Conservation (phyloP, 768 basidiomycete genomes). For the Royoungia palumana region DNA sequence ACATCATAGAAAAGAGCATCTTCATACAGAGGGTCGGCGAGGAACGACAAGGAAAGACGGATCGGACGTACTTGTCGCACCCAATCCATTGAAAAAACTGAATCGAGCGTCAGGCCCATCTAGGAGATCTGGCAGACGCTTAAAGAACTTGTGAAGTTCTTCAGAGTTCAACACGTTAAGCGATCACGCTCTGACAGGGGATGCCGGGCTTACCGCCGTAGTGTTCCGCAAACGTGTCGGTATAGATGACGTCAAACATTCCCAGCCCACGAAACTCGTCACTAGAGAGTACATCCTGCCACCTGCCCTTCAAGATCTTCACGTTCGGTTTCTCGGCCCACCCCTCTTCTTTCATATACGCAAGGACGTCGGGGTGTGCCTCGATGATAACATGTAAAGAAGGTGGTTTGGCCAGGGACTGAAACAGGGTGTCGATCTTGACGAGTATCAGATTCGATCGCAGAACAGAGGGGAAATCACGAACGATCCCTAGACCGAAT, state of each 20-base stretch:
- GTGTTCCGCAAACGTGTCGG: conserved; percentile 90
- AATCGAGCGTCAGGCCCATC: conserved; percentile 72
- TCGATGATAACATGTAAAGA: conserved; percentile 86
- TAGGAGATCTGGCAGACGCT: conserved; percentile 71
- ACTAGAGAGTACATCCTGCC: conserved; percentile 81
- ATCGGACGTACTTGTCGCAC: conserved; percentile 74
- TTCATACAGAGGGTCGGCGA: conserved; percentile 27
- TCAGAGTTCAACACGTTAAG: background rate
- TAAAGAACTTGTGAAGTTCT: conserved; percentile 81
- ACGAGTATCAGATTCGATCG: conserved; percentile 3
- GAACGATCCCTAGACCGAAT: conserved; percentile 89
- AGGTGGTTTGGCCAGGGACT: conserved; percentile 57
- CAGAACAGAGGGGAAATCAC: conserved; percentile 20
- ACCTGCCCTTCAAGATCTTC: conserved; percentile 81
- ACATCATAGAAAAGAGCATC: conserved; percentile 90
- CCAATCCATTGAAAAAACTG: conserved; percentile 97
- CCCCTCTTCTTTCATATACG: conserved; percentile 67
- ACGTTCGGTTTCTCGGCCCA: conserved; percentile 81
- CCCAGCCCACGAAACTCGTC: conserved; percentile 58
- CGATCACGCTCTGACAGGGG: background rate
- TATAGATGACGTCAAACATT: conserved; percentile 87
- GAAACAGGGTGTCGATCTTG: conserved; percentile 84
- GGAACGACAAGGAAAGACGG: background rate
- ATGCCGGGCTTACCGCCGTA: conserved; percentile 52
- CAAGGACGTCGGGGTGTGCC: conserved; percentile 89